Percentiles rank a stretch among this genome's conserved stretches.
Evolutionary conservation across 768 basidiomycete species (phyloP).

Genomic region (Cystobasidium onofrii): DNA sequence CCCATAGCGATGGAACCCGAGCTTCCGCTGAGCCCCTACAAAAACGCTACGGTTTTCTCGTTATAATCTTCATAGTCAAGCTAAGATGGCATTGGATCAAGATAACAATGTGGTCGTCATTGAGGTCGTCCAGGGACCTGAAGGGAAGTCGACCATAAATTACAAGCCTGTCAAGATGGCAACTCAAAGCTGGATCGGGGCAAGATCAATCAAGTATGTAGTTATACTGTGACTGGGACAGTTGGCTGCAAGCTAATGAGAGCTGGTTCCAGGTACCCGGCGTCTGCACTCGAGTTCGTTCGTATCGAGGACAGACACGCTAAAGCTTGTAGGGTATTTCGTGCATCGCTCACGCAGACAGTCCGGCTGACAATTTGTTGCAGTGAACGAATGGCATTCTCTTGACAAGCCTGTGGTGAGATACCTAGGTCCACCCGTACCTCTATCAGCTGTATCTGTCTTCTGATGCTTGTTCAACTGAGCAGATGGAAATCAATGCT

Average conservation of each 20-base stretch:
- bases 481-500: neutral
- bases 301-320: neutral
- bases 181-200: neutral
- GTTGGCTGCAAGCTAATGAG: no score
- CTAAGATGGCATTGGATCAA: neutral
- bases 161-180: slow-evolving; percentile 13
- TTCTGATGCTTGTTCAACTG: neutral
- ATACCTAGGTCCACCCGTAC: neutral
- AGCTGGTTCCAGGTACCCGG: neutral
- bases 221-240: neutral
- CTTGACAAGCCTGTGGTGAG: neutral
- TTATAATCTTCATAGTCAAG: neutral
- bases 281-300: neutral
- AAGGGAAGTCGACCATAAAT: neutral
- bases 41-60: no score
- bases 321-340: neutral
- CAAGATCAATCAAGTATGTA: neutral
- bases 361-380: neutral
- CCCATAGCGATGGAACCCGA: no score
- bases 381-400: neutral
- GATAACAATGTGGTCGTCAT: neutral
- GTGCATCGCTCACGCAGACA: neutral
- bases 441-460: neutral
- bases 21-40: no score
- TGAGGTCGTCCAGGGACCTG: neutral